These are phyloP conservation scores for Colletotrichum karsti DNA, from an alignment of 2,329 filamentous ascomycete genomes.

Conservation along the genomic window DNA sequence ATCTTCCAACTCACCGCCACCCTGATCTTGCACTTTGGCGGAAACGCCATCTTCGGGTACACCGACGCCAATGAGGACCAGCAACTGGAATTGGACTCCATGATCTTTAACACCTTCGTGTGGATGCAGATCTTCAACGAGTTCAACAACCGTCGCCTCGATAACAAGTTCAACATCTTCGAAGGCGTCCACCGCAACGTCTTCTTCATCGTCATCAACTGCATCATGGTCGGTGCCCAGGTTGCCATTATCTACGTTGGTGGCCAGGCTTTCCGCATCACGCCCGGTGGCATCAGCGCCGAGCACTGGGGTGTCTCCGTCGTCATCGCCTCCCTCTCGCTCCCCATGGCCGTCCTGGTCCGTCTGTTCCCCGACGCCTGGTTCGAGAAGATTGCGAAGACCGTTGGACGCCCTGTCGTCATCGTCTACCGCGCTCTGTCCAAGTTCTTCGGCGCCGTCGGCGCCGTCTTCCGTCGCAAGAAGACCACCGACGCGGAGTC, in stretches of 20 bases:
- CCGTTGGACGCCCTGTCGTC: conserved; percentile 96
- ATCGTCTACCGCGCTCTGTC: conserved; percentile 70
- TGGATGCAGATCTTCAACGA: conserved; percentile 80
- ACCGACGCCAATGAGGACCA: conserved; percentile 49
- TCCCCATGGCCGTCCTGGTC: conserved; percentile 59
- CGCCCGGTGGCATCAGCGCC: conserved; percentile 47
- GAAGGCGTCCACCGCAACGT: conserved; percentile 64
- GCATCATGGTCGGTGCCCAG: conserved; percentile 65
- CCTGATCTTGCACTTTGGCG: conserved; percentile 69
- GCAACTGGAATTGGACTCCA: conserved; percentile 59
- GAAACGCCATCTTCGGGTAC: conserved; percentile 62
- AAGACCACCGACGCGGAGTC: background rate
- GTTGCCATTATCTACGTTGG: conserved; percentile 67
- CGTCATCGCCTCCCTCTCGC: conserved; percentile 54
- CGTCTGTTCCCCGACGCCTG: conserved; percentile 58
- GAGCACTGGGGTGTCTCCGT: conserved; percentile 63
- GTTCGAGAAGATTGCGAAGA: conserved; percentile 98
- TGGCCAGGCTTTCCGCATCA: conserved; percentile 60
- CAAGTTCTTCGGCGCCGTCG: conserved; percentile 30
- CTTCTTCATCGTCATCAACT: conserved; percentile 66
- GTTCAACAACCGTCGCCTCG: conserved; percentile 70
- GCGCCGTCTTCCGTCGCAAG: conserved; percentile 19
- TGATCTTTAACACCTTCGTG: conserved; percentile 76
- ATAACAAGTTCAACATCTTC: conserved; percentile 70
- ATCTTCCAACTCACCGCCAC: conserved; percentile 68